phyloP scores from a whole-genome alignment of 2,329 filamentous ascomycete genomes.

The Penicillium sp. region DNA sequence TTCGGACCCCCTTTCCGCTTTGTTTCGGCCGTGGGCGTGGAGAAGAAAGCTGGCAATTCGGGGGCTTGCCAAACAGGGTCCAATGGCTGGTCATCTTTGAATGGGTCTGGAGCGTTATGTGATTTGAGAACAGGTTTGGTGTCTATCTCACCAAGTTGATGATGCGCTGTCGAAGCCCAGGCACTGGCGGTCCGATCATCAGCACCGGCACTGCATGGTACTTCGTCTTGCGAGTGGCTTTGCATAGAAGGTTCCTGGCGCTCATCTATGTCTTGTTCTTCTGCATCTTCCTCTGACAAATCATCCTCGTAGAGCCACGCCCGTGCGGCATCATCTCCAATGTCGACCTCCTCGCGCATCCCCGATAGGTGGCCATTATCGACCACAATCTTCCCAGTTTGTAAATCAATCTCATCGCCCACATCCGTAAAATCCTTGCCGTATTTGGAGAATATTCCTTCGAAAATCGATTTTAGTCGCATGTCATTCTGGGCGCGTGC shows the following conservation, averaged over 20 bases:
- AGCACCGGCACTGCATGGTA: too few relatives aligned
- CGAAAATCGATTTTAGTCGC: conserved; percentile 79
- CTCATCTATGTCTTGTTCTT: not conserved
- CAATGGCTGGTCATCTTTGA: conserved; percentile 4
- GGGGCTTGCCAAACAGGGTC: conserved; percentile 24
- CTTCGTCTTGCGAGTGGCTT: not conserved
- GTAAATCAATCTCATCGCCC: conserved; percentile 86
- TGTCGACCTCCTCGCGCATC: conserved; percentile 60
- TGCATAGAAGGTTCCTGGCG: not conserved
- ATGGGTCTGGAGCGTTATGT: not conserved
- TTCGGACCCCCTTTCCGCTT: conserved; percentile 9
- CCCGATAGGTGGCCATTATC: conserved; percentile 80
- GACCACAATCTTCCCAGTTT: conserved; percentile 78
- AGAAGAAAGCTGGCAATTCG: conserved; percentile 17
- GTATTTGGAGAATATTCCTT: conserved; percentile 88
- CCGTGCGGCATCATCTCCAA: conserved; percentile 30
- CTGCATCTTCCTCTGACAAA: not conserved
- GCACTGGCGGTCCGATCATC: not conserved
- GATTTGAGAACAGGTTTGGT: not conserved
- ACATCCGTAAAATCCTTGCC: conserved; percentile 76
- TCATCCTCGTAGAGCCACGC: conserved; percentile 23
- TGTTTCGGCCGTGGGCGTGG: conserved; percentile 18
- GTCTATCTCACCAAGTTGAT: not conserved
- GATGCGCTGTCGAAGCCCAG: conserved; percentile 2
- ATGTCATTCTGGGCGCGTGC: conserved; percentile 67